These are phyloP conservation scores for Gremmenia infestans DNA, from an alignment of 2,329 filamentous ascomycete species.

Conservation along the genomic window DNA sequence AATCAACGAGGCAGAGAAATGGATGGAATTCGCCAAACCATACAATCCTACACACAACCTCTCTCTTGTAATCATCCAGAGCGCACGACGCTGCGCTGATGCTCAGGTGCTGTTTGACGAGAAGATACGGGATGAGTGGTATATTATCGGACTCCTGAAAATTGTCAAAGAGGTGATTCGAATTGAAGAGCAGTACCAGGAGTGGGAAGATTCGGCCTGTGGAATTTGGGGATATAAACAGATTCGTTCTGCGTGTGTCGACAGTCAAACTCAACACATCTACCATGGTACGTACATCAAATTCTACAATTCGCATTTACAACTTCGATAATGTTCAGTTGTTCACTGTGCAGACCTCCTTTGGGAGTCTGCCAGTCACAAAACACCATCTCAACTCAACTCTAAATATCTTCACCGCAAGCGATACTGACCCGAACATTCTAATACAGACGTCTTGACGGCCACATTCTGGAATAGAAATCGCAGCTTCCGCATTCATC, in stretches of 20 bases:
- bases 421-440: not conserved
- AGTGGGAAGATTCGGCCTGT: not conserved
- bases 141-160: not conserved
- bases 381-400: no score
- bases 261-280: not conserved
- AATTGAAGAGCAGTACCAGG: not conserved
- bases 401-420: no score
- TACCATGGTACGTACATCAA: no score
- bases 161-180: not conserved
- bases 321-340: no score
- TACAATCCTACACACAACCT: not conserved
- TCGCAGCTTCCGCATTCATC: not conserved
- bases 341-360: no score
- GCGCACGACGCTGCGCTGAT: not conserved
- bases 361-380: no score
- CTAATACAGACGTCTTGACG: not conserved
- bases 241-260: not conserved
- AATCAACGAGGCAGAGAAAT: not conserved
- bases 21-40: not conserved
- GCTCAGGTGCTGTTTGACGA: not conserved
- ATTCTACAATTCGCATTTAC: no score
- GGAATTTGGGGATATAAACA: not conserved
- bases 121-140: not conserved
- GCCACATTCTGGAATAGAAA: not conserved
- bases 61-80: not conserved